Evolutionary conservation across 2,329 filamentous ascomycete genomes (phyloP).

Genomic region (Colletotrichum noveboracense): DNA sequence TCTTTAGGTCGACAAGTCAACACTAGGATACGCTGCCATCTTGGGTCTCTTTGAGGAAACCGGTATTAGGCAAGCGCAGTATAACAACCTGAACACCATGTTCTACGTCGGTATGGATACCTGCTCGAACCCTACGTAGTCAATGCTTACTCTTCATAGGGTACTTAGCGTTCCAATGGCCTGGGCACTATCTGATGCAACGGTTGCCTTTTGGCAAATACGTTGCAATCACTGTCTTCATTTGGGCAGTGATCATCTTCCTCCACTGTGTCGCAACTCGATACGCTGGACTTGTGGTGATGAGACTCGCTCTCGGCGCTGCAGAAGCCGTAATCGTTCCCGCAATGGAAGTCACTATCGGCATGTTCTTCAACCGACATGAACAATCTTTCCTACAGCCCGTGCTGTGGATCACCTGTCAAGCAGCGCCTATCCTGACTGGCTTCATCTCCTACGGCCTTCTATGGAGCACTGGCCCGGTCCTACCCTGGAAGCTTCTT

Average conservation of each 20-base stretch:
- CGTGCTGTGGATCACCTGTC: constrained; percentile 37
- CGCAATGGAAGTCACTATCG: constrained; percentile 45
- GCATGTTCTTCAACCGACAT: constrained; percentile 42
- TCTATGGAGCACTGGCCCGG: constrained; percentile 35
- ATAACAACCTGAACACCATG: constrained; percentile 45
- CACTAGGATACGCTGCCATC: constrained; percentile 43
- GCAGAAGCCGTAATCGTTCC: constrained; percentile 41
- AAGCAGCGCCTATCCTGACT: constrained; percentile 38
- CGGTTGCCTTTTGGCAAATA: constrained; percentile 40
- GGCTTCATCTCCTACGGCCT: constrained; percentile 46
- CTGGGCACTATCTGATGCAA: constrained; percentile 46
- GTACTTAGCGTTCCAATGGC: constrained; percentile 40
- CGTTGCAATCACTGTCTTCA: constrained; percentile 34
- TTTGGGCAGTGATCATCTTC: constrained; percentile 40
- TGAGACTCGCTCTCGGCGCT: constrained; percentile 40
- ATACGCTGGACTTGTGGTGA: constrained; percentile 39
- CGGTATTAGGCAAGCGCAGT: constrained; percentile 38
- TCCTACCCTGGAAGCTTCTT: constrained; percentile 43
- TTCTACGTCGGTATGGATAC: constrained; percentile 43
- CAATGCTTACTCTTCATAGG: constrained; percentile 25
- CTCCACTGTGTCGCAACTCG: constrained; percentile 39
- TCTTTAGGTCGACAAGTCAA: constrained; percentile 42
- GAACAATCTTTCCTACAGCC: constrained; percentile 38
- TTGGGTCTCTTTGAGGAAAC: constrained; percentile 47
- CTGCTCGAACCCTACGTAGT: background rate